Percentiles rank a stretch among this genome's conserved stretches.
Conservation (phyloP, 2,329 filamentous ascomycete genomes). For the Canariomyces notabilis region DNA sequence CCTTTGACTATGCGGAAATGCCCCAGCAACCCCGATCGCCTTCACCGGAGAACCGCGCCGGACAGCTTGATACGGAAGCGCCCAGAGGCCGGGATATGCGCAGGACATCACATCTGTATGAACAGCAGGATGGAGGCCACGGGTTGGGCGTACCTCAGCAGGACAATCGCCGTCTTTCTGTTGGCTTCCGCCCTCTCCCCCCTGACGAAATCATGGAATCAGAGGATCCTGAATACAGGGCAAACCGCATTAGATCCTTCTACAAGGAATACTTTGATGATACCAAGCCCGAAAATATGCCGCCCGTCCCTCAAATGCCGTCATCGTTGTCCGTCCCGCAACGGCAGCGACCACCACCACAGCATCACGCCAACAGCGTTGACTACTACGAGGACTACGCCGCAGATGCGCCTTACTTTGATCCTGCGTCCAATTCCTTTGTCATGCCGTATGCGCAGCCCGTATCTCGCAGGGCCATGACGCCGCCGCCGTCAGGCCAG, state of each 20-base stretch:
- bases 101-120: conserved; percentile 27
- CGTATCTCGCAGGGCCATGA: conserved; percentile 87
- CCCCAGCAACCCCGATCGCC: conserved; percentile 13
- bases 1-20: conserved; percentile 27
- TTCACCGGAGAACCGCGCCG: conserved; percentile 14
- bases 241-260: conserved; percentile 95
- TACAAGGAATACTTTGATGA: conserved; percentile 99
- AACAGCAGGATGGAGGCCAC: conserved; percentile 27
- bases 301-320: conserved; percentile 35
- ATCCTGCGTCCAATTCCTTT: conserved; percentile 64
- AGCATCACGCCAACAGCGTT: conserved; percentile 12
- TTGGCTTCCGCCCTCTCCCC: conserved; percentile 78
- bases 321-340: conserved; percentile 18
- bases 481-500: conserved; percentile 67
- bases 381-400: conserved; percentile 69
- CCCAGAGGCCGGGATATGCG: conserved; percentile 35
- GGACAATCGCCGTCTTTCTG: conserved; percentile 56
- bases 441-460: conserved; percentile 81
- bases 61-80: conserved; percentile 27
- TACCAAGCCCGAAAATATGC: conserved; percentile 46
- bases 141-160: conserved; percentile 51
- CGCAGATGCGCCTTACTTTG: conserved; percentile 62
- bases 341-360: conserved; percentile 20
- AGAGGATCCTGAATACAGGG: conserved; percentile 89
- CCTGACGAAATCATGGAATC: conserved; percentile 72